Percentiles rank a stretch among this genome's conserved stretches.
phyloP scores from a whole-genome alignment of 164 flowering plant genomes.

The Houttuynia cordata region DNA sequence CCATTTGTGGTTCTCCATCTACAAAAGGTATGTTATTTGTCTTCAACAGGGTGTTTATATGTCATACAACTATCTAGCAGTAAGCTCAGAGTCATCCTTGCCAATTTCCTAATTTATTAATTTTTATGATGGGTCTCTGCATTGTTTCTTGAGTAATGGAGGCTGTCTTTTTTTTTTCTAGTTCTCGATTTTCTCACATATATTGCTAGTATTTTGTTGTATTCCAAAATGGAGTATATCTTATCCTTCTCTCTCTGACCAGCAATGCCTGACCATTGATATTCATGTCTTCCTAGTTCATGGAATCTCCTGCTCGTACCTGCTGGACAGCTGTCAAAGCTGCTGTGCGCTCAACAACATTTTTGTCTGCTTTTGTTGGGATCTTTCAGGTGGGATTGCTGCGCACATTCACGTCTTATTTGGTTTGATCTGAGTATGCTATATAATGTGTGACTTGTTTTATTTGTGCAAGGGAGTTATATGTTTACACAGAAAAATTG shows the following conservation, averaged over 20 bases:
- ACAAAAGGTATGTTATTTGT: slow-evolving; percentile 58
- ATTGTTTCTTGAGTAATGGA: too few species aligned
- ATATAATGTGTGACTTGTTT: slow-evolving; percentile 2
- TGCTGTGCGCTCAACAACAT: slow-evolving; percentile 80
- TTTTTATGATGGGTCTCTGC: too few species aligned
- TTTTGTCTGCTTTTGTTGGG: slow-evolving; percentile 91
- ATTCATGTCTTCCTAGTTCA: slow-evolving; percentile 40
- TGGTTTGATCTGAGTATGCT: not conserved
- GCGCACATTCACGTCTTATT: not conserved
- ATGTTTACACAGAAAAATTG: slow-evolving; percentile 87
- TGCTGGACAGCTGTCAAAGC: slow-evolving; percentile 74
- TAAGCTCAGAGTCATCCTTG: too few species aligned
- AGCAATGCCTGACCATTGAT: not conserved
- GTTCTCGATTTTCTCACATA: too few species aligned
- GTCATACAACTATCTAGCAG: not conserved
- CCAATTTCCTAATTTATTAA: too few species aligned
- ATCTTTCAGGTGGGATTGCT: slow-evolving; percentile 67
- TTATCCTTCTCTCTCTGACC: too few species aligned
- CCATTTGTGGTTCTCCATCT: slow-evolving; percentile 86
- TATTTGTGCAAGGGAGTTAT: slow-evolving; percentile 54
- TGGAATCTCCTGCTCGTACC: slow-evolving; percentile 68
- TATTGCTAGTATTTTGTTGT: too few species aligned
- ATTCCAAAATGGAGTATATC: too few species aligned
- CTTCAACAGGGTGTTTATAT: not conserved
- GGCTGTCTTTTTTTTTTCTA: too few species aligned